Base-by-base conservation (phyloP, 2,329 filamentous ascomycete species). In the Taxawa tesnikishii region DNA sequence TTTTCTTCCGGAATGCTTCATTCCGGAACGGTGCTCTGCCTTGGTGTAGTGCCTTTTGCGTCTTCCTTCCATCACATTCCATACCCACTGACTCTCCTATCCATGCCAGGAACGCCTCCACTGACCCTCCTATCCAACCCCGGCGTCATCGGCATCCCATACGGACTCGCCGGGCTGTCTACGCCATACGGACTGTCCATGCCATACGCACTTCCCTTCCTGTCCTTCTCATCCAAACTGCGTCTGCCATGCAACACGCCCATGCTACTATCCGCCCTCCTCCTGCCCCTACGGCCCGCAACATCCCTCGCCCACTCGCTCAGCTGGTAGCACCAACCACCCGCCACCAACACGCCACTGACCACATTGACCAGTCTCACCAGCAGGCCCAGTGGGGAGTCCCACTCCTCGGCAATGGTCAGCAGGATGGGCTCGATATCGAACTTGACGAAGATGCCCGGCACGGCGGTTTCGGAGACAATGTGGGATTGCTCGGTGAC, bases 381-480 rank as follows among this genome's bases (percentile, higher is more conserved):
- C 27, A 87, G 39, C 45, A 98, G 73, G 15, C 70, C 66, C 42
- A 94, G 59, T 37, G 94, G 65, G 26, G 81, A 69, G 36, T 79
- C 77, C 50, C 85, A 75, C 49, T 76, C 75, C 62, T 96, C 88
- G 39, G 79, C 79, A 26, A 98, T 79, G 16, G 80, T 78, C 32
- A 98, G 66, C 54, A 90, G 63, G 47, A 98, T 87, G 2, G 90
- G 90, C 65, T 98, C 90, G 46, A 98, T 94, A 54, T 96, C 88
- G 61, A 93, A 98, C 63, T 96, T 98, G 70, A 98, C 83, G 55
- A 96, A 98, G 40, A 98, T 75, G 18, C 90, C 90, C 0, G 90
- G 90, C 1, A 94, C 73, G 37, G 65, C 62, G 39, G 52, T 75
- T 48, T 92, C 80, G 33, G 67, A 63, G 26, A 92, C 70, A 21